phyloP scores from a whole-genome alignment of 352 stramenopile genomes.

The Globisporangium orthogonon region DNA sequence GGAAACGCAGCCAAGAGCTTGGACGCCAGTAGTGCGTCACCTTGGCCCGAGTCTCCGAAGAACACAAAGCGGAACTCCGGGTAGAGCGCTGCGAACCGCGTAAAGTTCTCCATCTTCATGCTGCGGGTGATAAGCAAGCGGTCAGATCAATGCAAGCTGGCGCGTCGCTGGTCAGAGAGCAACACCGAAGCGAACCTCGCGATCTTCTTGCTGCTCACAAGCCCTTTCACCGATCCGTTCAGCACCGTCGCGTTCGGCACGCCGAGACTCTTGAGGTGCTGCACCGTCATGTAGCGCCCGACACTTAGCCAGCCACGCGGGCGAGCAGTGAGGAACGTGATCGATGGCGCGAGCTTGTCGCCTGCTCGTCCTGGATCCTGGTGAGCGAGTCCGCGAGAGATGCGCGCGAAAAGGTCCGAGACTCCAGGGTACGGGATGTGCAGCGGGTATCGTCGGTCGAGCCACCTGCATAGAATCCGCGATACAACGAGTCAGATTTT shows the following conservation, averaged over 20 bases:
- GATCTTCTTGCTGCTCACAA: slow-evolving; percentile 83
- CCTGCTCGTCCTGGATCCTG: slow-evolving; percentile 18
- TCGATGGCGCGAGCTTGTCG: slow-evolving; percentile 35
- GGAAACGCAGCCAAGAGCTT: slow-evolving; percentile 47
- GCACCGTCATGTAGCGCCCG: slow-evolving; percentile 69
- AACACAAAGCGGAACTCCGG: slow-evolving; percentile 86
- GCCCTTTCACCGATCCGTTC: slow-evolving; percentile 68
- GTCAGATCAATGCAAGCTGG: neutral
- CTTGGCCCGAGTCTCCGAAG: slow-evolving; percentile 79
- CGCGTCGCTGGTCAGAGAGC: no score
- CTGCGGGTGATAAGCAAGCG: slow-evolving; percentile 8
- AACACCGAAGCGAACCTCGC: slow-evolving; percentile 22
- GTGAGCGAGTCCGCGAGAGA: slow-evolving; percentile 44
- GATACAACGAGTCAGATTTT: no score
- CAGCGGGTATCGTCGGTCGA: slow-evolving; percentile 68
- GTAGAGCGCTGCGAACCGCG: slow-evolving; percentile 67
- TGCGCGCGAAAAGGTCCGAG: slow-evolving; percentile 56
- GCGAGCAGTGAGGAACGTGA: slow-evolving; percentile 79
- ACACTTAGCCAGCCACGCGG: slow-evolving; percentile 77
- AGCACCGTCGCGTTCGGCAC: slow-evolving; percentile 73
- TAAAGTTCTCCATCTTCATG: slow-evolving; percentile 81
- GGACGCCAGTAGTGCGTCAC: slow-evolving; percentile 66
- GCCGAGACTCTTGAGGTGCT: slow-evolving; percentile 71
- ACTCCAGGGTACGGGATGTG: slow-evolving; percentile 77
- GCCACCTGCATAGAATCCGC: slow-evolving; percentile 21